Evolutionary conservation across 139 green algal species (phyloP).

Genomic region (Chlamydomonas incerta): DNA sequence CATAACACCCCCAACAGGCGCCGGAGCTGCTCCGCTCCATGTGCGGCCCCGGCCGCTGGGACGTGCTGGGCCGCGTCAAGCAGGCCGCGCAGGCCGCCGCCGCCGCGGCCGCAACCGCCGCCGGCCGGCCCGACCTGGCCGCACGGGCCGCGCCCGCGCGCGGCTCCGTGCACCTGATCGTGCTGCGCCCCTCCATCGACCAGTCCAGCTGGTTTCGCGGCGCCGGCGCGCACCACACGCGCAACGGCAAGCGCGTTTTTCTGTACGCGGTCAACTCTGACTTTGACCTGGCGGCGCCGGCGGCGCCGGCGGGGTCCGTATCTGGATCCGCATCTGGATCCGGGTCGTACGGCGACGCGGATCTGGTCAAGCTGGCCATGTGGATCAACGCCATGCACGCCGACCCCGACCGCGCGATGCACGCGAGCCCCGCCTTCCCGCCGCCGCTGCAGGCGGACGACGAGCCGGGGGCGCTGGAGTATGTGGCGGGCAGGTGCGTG

Average conservation of each 20-base stretch:
- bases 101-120: neutral
- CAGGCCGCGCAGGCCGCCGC: neutral
- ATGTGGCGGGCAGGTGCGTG: neutral
- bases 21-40: neutral
- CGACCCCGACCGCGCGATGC: constrained; percentile 1
- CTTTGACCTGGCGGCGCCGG: neutral
- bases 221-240: neutral
- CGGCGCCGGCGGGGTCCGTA: too few relatives aligned
- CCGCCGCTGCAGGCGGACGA: constrained; percentile 16
- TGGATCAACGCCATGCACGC: constrained; percentile 14
- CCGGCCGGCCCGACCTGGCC: neutral
- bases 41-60: neutral
- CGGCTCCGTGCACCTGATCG: neutral
- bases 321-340: neutral
- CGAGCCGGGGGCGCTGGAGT: neutral
- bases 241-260: neutral
- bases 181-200: neutral
- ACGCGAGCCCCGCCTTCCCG: constrained; percentile 7
- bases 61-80: neutral
- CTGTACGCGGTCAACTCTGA: constrained; percentile 10
- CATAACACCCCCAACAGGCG: too few relatives aligned
- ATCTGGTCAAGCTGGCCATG: neutral
- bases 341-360: neutral
- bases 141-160: neutral
- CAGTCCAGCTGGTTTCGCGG: constrained; percentile 8